phyloP scores from a whole-genome alignment of 2,329 filamentous ascomycete species.

The Colletotrichum sojae region DNA sequence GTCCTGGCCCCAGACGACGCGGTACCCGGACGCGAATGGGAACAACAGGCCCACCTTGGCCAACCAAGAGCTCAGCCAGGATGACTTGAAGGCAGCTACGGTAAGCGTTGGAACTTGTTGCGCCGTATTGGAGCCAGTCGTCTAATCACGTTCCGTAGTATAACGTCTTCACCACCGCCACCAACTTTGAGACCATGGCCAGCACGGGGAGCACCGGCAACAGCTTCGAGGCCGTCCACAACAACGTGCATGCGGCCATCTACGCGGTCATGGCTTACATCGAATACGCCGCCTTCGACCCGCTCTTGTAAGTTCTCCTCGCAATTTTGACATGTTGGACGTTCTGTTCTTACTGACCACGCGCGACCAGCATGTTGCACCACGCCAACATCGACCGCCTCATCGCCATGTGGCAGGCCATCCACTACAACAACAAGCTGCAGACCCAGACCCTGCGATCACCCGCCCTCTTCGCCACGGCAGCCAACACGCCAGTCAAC shows the following conservation, averaged over 20 bases:
- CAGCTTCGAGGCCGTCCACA: constrained; percentile 61
- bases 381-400: constrained; percentile 74
- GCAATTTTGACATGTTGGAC: neutral
- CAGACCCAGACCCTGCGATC: constrained; percentile 50
- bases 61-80: constrained; percentile 14
- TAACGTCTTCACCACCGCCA: constrained; percentile 55
- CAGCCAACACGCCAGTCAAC: constrained; percentile 55
- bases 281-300: constrained; percentile 60
- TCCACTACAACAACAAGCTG: constrained; percentile 53
- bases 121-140: neutral
- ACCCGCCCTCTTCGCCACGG: constrained; percentile 56
- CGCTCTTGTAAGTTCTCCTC: constrained; percentile 56
- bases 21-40: constrained; percentile 8
- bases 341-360: constrained; percentile 4
- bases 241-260: constrained; percentile 57
- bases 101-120: neutral
- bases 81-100: constrained; percentile 10
- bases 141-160: constrained; percentile 49
- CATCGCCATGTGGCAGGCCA: constrained; percentile 68
- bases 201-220: constrained; percentile 49
- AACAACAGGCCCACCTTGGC: constrained; percentile 21
- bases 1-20: constrained; percentile 6
- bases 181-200: constrained; percentile 48
- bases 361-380: constrained; percentile 23
- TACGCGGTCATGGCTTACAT: constrained; percentile 52